Conservation (phyloP, 148 eudicot species). For the Diospyros kaki region DNA sequence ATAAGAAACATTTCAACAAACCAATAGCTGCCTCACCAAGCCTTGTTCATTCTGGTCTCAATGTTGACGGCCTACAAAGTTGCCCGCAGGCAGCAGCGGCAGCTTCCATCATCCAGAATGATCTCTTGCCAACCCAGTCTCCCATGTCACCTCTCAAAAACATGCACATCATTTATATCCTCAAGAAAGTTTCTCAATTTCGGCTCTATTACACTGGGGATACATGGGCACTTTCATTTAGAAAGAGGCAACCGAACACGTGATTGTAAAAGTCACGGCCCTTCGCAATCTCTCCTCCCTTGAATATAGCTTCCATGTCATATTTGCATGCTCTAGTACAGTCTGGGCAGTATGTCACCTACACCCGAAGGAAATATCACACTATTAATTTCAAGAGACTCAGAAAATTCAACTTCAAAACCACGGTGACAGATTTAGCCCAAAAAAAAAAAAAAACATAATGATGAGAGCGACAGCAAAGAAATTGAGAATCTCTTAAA, state of each 20-base stretch:
- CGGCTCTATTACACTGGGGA: conserved; percentile 33
- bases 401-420: too few relatives aligned
- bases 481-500: too few relatives aligned
- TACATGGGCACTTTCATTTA: conserved; percentile 59
- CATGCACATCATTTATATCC: background rate
- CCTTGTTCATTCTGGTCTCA: too few relatives aligned
- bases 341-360: conserved; percentile 98
- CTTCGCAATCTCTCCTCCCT: conserved; percentile 41
- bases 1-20: too few relatives aligned
- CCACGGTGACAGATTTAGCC: too few relatives aligned
- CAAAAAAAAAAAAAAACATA: too few relatives aligned
- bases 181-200: background rate
- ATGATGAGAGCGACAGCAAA: too few relatives aligned
- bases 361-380: conserved; percentile 4
- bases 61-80: too few relatives aligned
- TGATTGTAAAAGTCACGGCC: conserved; percentile 63
- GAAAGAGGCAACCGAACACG: conserved; percentile 86
- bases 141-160: background rate
- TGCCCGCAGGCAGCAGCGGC: too few relatives aligned
- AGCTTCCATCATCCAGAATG: too few relatives aligned
- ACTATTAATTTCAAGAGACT: background rate
- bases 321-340: conserved; percentile 84
- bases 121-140: too few relatives aligned
- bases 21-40: too few relatives aligned
- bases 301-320: conserved; percentile 44